Percentiles rank a stretch among this genome's conserved stretches.
These are phyloP conservation scores for Metrosideros polymorpha DNA, from an alignment of 441 rosid genomes.

Conservation along the genomic window DNA sequence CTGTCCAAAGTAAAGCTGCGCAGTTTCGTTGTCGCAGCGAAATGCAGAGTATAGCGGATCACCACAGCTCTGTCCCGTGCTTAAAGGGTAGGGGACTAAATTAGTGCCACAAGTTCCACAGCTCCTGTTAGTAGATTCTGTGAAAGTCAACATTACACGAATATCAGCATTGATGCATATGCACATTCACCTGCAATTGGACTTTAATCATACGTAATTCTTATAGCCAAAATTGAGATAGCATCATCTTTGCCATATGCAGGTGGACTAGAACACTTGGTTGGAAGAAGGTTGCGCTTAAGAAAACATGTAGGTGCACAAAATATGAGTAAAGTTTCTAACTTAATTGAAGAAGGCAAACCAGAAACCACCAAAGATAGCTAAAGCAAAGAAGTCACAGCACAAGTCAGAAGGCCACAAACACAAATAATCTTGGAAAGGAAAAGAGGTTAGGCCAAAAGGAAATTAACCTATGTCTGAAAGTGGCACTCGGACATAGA, in stretches of 20 bases:
- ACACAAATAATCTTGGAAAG: not conserved
- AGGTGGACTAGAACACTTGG: not conserved
- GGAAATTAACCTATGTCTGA: not conserved
- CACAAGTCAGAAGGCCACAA: not conserved
- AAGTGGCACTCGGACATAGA: not conserved
- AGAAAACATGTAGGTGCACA: not conserved
- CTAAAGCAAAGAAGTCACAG: not conserved
- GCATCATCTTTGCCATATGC: not conserved
- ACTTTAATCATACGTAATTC: rapidly evolving
- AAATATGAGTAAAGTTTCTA: not conserved
- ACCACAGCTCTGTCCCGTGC: slow-evolving; percentile 8
- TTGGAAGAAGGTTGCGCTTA: no score
- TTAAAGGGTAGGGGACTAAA: slow-evolving; percentile 19
- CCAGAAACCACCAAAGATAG: not conserved
- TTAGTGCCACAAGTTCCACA: slow-evolving; percentile 18
- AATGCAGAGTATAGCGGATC: slow-evolving; percentile 7
- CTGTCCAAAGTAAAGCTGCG: not conserved
- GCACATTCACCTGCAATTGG: not conserved
- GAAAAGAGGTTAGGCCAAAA: not conserved
- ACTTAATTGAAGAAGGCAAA: not conserved
- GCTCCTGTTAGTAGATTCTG: not conserved
- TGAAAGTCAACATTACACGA: not conserved
- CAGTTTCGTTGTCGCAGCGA: not conserved
- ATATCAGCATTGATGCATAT: not conserved
- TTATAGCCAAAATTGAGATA: not conserved